phyloP scores from a whole-genome alignment of 768 basidiomycete genomes.

The Brasilioporus rufonigricans region DNA sequence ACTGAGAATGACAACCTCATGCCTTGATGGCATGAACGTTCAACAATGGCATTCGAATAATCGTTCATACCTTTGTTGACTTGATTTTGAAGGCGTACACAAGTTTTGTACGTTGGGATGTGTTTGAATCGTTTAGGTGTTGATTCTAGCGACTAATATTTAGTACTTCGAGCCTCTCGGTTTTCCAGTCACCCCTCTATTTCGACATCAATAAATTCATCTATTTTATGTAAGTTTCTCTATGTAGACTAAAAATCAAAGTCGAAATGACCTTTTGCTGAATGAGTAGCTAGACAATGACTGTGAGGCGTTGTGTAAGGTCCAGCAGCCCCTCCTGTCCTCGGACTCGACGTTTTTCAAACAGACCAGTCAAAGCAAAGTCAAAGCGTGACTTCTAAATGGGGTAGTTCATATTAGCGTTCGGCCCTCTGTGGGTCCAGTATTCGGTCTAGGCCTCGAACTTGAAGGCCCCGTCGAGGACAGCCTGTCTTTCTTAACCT shows the following conservation, averaged over 20 bases:
- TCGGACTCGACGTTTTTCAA: too few relatives aligned
- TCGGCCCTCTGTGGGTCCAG: too few relatives aligned
- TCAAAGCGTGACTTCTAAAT: too few relatives aligned
- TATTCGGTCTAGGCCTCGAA: too few relatives aligned
- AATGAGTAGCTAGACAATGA: neutral
- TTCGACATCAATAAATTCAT: neutral
- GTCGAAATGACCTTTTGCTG: neutral
- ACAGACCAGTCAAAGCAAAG: too few relatives aligned
- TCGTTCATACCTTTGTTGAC: neutral
- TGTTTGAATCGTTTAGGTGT: neutral
- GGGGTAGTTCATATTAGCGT: too few relatives aligned
- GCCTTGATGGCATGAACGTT: slow-evolving; percentile 1
- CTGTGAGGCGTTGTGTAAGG: too few relatives aligned
- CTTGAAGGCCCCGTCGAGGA: too few relatives aligned
- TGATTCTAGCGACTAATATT: too few relatives aligned
- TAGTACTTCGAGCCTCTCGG: neutral
- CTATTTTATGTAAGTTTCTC: neutral
- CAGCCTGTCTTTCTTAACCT: too few relatives aligned
- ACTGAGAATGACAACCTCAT: neutral
- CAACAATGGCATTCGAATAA: neutral
- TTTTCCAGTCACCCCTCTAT: neutral
- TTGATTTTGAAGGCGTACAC: neutral
- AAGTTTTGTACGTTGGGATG: neutral
- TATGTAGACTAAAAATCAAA: neutral
- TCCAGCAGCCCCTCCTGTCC: too few relatives aligned